Percentiles rank a stretch among this genome's conserved stretches.
Evolutionary conservation across 495 filamentous ascomycete genomes (phyloP).

Genomic region (Talaromyces stipitatus): DNA sequence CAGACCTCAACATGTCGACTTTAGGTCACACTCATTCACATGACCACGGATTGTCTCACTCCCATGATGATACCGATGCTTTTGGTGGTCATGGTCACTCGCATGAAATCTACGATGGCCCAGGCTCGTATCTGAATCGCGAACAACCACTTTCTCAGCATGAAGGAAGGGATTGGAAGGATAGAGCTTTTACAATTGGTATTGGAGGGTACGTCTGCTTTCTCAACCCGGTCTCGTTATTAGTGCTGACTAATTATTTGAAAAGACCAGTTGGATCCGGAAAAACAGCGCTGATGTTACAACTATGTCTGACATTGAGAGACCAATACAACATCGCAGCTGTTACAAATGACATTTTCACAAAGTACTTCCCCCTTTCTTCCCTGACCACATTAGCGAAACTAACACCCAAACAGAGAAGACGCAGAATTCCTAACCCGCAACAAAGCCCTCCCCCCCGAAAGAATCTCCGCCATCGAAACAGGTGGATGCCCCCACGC

Average conservation of each 20-base stretch:
- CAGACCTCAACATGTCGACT: background rate
- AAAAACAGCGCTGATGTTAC: conserved; percentile 94
- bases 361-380: conserved; percentile 35
- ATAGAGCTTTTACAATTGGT: conserved; percentile 88
- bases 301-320: conserved; percentile 74
- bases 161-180: conserved; percentile 79
- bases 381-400: background rate
- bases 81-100: conserved; percentile 84
- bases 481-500: conserved; percentile 97
- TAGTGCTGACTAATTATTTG: conserved; percentile 8
- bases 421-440: conserved; percentile 94
- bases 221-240: background rate
- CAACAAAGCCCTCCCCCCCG: conserved; percentile 70
- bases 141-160: conserved; percentile 77
- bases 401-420: conserved; percentile 49
- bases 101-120: conserved; percentile 92
- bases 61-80: conserved; percentile 48
- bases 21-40: conserved; percentile 48
- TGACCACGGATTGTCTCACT: conserved; percentile 42
- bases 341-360: conserved; percentile 99
- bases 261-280: conserved; percentile 89
- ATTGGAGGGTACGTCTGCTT: conserved; percentile 79
- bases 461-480: conserved; percentile 89
- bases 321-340: conserved; percentile 77
- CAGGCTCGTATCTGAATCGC: conserved; percentile 80